Percentiles rank a stretch among this genome's conserved stretches.
Conservation (phyloP, 2,329 filamentous ascomycete species). For the Xylaria sp. region DNA sequence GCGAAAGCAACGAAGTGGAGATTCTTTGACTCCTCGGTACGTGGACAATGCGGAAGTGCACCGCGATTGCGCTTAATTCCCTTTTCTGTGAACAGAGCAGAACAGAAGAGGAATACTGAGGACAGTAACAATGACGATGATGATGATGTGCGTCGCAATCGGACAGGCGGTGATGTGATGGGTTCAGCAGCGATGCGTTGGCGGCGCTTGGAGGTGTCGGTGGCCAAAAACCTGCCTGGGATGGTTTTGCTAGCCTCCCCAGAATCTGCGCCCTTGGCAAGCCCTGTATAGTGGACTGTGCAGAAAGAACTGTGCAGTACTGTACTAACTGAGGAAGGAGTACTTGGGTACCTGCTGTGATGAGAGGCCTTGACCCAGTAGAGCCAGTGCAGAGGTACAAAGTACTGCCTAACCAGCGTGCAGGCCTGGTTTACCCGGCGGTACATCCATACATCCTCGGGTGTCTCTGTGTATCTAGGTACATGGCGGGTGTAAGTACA, state of each 20-base stretch:
- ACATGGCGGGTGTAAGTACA: conserved; percentile 25
- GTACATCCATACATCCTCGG: background rate
- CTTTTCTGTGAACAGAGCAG: background rate
- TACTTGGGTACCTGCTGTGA: background rate
- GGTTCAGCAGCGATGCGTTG: conserved; percentile 37
- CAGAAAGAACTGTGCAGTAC: background rate
- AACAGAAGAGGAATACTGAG: background rate
- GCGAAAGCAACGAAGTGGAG: conserved; percentile 24
- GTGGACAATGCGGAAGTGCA: conserved; percentile 34
- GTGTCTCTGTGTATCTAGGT: background rate
- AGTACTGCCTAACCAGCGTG: no score
- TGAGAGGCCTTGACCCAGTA: background rate
- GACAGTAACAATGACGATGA: conserved; percentile 14
- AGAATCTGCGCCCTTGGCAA: conserved; percentile 19
- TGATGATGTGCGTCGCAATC: conserved; percentile 33
- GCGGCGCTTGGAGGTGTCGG: conserved; percentile 36
- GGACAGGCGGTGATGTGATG: conserved; percentile 40
- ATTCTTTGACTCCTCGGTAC: background rate
- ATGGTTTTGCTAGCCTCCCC: conserved; percentile 7
- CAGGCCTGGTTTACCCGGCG: background rate
- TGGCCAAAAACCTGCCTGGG: conserved; percentile 36
- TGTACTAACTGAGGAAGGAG: background rate
- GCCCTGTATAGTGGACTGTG: conserved; percentile 3
- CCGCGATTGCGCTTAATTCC: conserved; percentile 26
- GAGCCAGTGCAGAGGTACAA: no score